Evolutionary conservation across 2,329 filamentous ascomycete genomes (phyloP), one percentile per base, ranked within the genome.

Genomic region (Pseudogymnoascus sp.): DNA sequence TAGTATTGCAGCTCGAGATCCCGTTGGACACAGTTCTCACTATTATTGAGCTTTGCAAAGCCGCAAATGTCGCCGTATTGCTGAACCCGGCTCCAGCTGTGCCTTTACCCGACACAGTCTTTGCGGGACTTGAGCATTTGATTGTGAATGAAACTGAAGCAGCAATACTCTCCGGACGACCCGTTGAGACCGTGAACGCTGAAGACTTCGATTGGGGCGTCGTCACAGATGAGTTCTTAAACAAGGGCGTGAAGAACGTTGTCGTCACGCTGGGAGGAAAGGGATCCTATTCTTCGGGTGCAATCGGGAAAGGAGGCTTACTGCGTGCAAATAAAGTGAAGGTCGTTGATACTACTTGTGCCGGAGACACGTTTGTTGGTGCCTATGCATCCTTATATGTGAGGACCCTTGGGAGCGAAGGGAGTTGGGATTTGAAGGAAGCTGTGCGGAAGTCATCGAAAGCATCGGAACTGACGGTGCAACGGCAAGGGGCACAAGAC

Each of bases 61-160:
- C 67, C 28, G 72, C 73, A 26, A 71, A 72, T 1, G 76, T 88
- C 1, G 77, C 81, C 34, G 86, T 92, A 2, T 80, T 96, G 57
- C 80, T 96, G 64, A 97, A 96, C 72, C 91, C 92, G 13, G 92
- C 92, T 2, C 88, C 88, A 3, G 90, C 91, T 3, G 79, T 85
- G 45, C 72, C 75, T 7, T 74, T 96, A 3, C 90, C 89, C 0
- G 76, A 77, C 0, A 78, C 82, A 26, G 84, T 83, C 7, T 94
- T 88, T 70, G 67, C 71, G 5, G 82, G 81, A 0, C 79, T 96
- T 30, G 83, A 84, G 39, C 90, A 95, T 67, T 77, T 96, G 41
- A 82, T 96, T 57, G 82, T 96, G 67, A 96, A 97, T 69, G 92
- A 96, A 76, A 94, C 87, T 1, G 92, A 96, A 75, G 89, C 91